Evolutionary conservation across 257 asterid species (phyloP), one percentile per base, ranked within the genome.

Genomic region (Solanum arcanum): DNA sequence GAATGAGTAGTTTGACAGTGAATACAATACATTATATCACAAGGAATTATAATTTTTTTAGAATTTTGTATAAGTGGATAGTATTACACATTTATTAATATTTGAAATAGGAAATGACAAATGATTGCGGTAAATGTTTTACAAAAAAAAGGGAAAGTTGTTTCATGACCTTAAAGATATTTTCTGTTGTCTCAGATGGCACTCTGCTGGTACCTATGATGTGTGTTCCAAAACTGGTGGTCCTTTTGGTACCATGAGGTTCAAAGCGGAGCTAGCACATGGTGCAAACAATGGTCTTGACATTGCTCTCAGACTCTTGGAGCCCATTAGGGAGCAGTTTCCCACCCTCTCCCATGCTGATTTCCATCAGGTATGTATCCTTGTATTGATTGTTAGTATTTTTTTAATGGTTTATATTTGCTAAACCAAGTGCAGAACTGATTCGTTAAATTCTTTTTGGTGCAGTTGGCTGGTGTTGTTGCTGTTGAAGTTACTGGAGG

Each of bases 401-500:
- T n/a, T 23, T n/a, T 23, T n/a, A 21, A 41, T 0, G n/a, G 35
- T 27, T 29, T 5, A n/a, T 23, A 16, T 37, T 18, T 56, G 42
- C 23, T 85, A 12, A 39, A 5, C 29, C 9, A 37, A 64, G 37
- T 66, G 75, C 49, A n/a, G 13, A 42, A 41, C 18, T 64, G 20
- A 64, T 78, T 29, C 77, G 62, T 12, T 35, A 31, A 21, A n/a
- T 21, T 10, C 8, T 39, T 37, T 23, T 46, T 33, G 23, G 56
- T 76, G 88, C 8, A 96, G 99, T 89, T 96, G 87, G 99, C 96
- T 89, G 99, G 97, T 77, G 95, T 93, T 83, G 99, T 96, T 84
- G 99, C 98, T 47, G 99, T 97, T 72, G 98, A 97, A 89, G 87
- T 96, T 74, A 95, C 99, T 18, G 99, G 99, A 31, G 99, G 99